phyloP scores from a whole-genome alignment of 768 basidiomycete genomes.

The Serendipita sp. region DNA sequence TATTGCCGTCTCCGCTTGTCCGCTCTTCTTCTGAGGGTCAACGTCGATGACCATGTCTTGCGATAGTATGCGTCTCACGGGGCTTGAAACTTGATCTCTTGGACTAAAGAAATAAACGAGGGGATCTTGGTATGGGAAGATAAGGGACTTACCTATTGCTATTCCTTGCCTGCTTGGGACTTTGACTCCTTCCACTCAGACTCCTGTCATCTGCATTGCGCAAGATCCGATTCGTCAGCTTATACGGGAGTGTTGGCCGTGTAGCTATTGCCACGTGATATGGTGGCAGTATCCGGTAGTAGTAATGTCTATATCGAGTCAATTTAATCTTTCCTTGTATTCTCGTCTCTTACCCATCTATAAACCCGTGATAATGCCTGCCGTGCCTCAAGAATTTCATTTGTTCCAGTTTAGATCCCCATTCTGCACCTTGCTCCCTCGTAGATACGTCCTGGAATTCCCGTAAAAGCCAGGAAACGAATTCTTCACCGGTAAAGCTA shows the following conservation, averaged over 20 bases:
- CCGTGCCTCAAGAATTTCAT: conserved; percentile 80
- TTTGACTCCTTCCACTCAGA: background rate
- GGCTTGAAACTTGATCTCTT: conserved; percentile 19
- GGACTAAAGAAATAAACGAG: background rate
- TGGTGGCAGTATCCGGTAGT: conserved; percentile 27
- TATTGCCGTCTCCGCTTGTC: conserved; percentile 74
- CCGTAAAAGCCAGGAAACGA: conserved; percentile 83
- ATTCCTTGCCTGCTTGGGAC: background rate
- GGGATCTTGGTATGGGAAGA: background rate
- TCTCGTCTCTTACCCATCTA: conserved; percentile 53
- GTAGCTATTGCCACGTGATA: background rate
- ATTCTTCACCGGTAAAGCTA: conserved; percentile 76
- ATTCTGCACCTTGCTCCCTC: conserved; percentile 61
- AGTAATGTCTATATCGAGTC: conserved; percentile 52
- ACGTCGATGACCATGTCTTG: conserved; percentile 86
- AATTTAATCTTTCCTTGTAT: too few relatives aligned
- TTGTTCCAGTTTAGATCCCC: conserved; percentile 59
- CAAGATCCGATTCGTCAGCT: background rate
- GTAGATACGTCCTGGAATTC: conserved; percentile 82
- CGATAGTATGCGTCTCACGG: conserved; percentile 56
- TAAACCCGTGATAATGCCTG: conserved; percentile 58
- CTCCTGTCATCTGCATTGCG: background rate
- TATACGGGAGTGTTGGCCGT: background rate
- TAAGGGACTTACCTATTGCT: background rate
- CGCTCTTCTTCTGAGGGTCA: conserved; percentile 62